Conservation (phyloP, 129 eudicot genomes). For the Escallonia rubra region DNA sequence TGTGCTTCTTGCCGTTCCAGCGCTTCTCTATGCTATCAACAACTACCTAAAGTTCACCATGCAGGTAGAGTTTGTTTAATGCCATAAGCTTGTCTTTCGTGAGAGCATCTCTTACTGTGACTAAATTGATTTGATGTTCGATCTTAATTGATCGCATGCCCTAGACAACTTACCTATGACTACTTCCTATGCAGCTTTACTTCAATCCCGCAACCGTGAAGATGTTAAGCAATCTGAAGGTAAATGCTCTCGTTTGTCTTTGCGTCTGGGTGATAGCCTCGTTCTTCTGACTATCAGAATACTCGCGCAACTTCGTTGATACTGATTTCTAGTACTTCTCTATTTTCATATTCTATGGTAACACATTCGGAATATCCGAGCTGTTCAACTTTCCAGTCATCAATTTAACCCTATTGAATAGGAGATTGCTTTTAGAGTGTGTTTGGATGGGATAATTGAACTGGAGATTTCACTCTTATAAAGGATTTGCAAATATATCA, state of each 20-base stretch:
- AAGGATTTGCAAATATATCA: no score
- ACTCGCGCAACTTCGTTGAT: not conserved
- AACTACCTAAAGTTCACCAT: constrained; percentile 91
- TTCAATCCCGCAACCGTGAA: constrained; percentile 98
- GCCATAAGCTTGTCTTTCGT: constrained; percentile 1
- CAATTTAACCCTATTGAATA: no score
- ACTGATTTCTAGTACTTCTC: not conserved
- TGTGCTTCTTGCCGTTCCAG: constrained; percentile 98
- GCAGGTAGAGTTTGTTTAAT: constrained; percentile 62
- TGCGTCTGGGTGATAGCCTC: not conserved
- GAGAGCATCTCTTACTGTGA: not conserved
- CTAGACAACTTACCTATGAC: not conserved
- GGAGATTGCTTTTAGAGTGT: no score
- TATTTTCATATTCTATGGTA: not conserved
- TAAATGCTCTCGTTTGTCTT: constrained; percentile 12
- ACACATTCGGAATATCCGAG: not conserved
- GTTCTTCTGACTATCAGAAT: no score
- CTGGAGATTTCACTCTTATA: no score
- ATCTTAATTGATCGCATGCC: not conserved
- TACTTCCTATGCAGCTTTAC: constrained; percentile 63
- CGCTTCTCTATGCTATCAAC: constrained; percentile 90
- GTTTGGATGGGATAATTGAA: no score
- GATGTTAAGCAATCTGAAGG: constrained; percentile 99
- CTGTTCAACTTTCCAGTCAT: no score
- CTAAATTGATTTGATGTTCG: constrained; percentile 1